phyloP scores from a whole-genome alignment of 768 basidiomycete species.

The Solioccasus polychromus region DNA sequence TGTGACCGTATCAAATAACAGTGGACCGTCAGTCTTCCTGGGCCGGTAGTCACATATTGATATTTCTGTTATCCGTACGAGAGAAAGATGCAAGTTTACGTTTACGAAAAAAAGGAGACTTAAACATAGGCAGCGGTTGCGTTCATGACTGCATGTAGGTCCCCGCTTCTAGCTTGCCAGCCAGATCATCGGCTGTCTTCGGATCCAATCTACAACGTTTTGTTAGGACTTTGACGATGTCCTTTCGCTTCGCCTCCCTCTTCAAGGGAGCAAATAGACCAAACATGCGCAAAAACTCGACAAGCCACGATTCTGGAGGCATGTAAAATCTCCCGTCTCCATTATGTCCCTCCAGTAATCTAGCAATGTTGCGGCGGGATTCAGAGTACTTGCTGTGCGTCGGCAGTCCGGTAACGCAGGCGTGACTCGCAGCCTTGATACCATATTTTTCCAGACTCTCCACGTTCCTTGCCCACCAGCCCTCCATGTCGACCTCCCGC shows the following conservation, averaged over 20 bases:
- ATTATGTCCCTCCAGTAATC: slow-evolving; percentile 13
- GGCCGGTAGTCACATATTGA: no score
- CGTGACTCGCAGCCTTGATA: slow-evolving; percentile 29
- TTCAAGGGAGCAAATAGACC: slow-evolving; percentile 23
- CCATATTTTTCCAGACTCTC: slow-evolving; percentile 22
- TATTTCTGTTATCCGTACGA: no score
- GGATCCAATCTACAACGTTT: slow-evolving; percentile 28
- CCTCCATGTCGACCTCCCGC: slow-evolving; percentile 32
- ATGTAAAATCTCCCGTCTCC: slow-evolving; percentile 22
- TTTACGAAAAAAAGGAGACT: no score
- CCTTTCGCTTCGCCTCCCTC: slow-evolving; percentile 21
- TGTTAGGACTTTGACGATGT: slow-evolving; percentile 22
- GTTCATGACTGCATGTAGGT: no score
- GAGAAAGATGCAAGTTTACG: no score
- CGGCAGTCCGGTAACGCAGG: slow-evolving; percentile 35
- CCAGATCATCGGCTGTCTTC: slow-evolving; percentile 21
- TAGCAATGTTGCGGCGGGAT: slow-evolving; percentile 18
- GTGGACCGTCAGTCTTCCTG: no score
- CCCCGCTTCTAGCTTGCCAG: slow-evolving; percentile 17
- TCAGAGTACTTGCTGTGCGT: slow-evolving; percentile 27
- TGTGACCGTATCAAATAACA: no score
- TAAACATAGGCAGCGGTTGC: no score
- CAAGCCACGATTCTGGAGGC: slow-evolving; percentile 26
- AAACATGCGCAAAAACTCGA: slow-evolving; percentile 25
- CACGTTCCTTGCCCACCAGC: slow-evolving; percentile 33